Conservation (phyloP, 805 yeast species). For the Ogataea glucozyma region DNA sequence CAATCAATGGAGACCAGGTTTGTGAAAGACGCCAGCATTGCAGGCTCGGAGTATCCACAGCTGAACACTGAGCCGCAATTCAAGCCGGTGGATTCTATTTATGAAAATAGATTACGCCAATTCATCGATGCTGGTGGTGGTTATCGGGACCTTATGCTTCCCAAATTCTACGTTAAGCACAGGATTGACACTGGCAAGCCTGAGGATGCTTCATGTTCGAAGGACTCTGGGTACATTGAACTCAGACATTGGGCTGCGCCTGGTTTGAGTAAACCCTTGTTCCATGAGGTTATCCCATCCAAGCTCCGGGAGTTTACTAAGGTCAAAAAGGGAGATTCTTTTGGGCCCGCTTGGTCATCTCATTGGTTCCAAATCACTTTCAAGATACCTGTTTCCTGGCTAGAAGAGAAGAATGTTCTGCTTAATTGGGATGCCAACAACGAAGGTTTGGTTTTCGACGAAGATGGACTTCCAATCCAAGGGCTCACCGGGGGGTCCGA, state of each 20-base stretch:
- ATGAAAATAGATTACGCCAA: constrained; percentile 70
- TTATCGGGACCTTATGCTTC: constrained; percentile 69
- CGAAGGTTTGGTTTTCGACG: constrained; percentile 79
- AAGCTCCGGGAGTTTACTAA: constrained; percentile 50
- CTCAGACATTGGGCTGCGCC: constrained; percentile 76
- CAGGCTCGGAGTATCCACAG: constrained; percentile 36
- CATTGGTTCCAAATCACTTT: constrained; percentile 84
- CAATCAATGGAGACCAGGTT: no score
- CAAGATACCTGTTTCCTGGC: constrained; percentile 64
- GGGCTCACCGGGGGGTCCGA: constrained; percentile 89
- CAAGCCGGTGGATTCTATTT: constrained; percentile 74
- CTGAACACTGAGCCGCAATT: constrained; percentile 59
- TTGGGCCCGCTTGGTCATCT: constrained; percentile 97
- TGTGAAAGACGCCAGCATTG: no score
- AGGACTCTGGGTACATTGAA: constrained; percentile 48
- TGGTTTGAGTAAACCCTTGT: constrained; percentile 62
- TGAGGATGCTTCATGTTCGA: constrained; percentile 21
- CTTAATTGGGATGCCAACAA: constrained; percentile 84
- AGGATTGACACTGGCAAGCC: constrained; percentile 47
- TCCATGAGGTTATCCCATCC: constrained; percentile 54
- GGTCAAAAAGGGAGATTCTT: constrained; percentile 69
- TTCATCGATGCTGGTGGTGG: constrained; percentile 76
- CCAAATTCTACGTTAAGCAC: constrained; percentile 71
- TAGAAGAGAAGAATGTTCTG: constrained; percentile 52
- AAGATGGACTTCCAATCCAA: constrained; percentile 67